Base-by-base conservation (phyloP, 2,329 filamentous ascomycete species). In the Talaromyces sp. region DNA sequence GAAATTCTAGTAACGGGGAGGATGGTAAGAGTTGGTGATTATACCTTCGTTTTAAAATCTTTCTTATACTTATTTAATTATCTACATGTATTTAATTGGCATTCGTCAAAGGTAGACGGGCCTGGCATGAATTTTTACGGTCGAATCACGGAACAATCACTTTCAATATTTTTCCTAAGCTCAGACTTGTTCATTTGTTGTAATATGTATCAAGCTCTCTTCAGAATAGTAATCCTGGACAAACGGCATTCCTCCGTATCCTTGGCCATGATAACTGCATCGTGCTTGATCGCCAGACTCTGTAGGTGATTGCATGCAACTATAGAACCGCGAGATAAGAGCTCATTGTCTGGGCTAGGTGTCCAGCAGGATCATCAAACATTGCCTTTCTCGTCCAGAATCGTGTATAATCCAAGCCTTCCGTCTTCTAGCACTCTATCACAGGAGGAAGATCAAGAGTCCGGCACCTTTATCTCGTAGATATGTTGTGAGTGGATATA, bases 41-140 rank as follows among this genome's bases (percentile, higher is more conserved):
- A 31, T 59, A 29, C 56, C 7, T 59, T 59, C 38, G 2, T 45
- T 45, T 19, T 19, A 2, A n/a, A 13, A 27, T 4, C 5, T 45
- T 29, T 43, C 17, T 59, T 45, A n/a, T 45, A 29, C 29, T 1
- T 59, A 29, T 59, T 40, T 59, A 59, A 59, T 59, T 45, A 45
- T 29, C 13, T 43, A 58, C 19, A 3, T 56, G 31, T 56, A 56
- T 56, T 34, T 36, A 38, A 19, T 13, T 4, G n/a, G 56, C n/a
- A 10, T 58, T 40, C 56, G 17, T 34, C 27, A 22, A 29, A 15
- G n/a, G 29, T 31, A 34, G 17, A 22, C 29, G 17, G 29, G 29
- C 29, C 29, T 19, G 29, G 22, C 10, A 54, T 36, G 51, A 54
- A 34, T 17, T 13, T 54, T 54, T 34, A 54, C n/a, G 51, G 13